phyloP scores from a whole-genome alignment of 306 rosid genomes.

The Vigna hirtella region DNA sequence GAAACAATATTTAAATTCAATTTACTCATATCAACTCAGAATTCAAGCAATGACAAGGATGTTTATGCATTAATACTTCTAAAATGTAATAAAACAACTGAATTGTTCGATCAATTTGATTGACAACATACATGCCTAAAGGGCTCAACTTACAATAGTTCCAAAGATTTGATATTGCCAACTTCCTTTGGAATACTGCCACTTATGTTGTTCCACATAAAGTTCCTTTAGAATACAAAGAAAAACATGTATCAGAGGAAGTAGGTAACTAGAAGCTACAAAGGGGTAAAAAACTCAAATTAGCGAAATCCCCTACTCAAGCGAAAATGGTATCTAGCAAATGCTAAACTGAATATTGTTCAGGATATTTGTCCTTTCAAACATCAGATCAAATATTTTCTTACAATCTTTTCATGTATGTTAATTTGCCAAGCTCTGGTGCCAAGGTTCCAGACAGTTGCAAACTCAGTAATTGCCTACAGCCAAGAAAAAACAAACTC shows the following conservation, averaged over 20 bases:
- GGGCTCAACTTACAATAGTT: constrained; percentile 75
- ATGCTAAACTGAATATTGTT: constrained; percentile 33
- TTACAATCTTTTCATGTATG: constrained; percentile 71
- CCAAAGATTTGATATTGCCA: constrained; percentile 71
- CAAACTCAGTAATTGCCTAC: constrained; percentile 75
- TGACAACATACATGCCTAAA: constrained; percentile 21
- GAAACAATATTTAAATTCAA: constrained; percentile 29
- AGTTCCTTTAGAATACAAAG: constrained; percentile 66
- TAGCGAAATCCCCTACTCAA: constrained; percentile 10
- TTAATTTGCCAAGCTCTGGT: constrained; percentile 75
- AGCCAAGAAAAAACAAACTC: constrained; percentile 46
- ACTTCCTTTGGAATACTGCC: constrained; percentile 91
- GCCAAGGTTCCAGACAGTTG: constrained; percentile 73
- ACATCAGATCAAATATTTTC: constrained; percentile 38
- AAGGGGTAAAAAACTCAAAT: constrained; percentile 29
- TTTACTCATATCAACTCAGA: constrained; percentile 22
- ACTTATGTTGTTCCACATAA: constrained; percentile 86
- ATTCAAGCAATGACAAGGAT: constrained; percentile 32
- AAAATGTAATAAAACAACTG: constrained; percentile 23
- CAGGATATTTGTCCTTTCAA: constrained; percentile 5
- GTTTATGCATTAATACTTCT: constrained; percentile 15
- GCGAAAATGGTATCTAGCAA: background rate
- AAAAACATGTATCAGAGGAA: constrained; percentile 44
- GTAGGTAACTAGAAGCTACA: constrained; percentile 36
- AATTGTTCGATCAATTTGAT: constrained; percentile 17